Evolutionary conservation across 1,284 basidiomycete genomes (phyloP), one percentile per base, ranked within the genome.

Genomic region (Moesziomyces antarcticus): DNA sequence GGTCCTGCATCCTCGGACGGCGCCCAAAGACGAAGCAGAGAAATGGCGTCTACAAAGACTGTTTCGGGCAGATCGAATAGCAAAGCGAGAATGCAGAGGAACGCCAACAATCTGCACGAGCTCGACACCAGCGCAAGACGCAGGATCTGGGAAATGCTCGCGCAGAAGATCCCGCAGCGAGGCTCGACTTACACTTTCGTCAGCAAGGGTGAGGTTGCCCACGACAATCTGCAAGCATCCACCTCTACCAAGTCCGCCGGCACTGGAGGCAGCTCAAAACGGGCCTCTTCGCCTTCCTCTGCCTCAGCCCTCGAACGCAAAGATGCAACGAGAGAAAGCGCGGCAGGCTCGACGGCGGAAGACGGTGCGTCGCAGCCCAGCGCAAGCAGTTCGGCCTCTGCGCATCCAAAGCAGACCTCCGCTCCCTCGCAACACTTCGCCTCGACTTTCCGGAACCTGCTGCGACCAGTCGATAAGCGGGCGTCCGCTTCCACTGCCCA

Each of bases 81-180:
- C 59, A 65, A 56, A 43, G 51, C 57, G n/a, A 62, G 69, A 49
- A 3, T 48, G 30, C 61, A 60, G 4, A 47, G 62, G 14, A 49
- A 24, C 20, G 45, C 54, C 8, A 62, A 62, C 24, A 59, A 20
- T 30, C 51, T 73, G 14, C 49, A 73, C 46, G 71, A 73, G 50
- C 65, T 73, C 43, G 71, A 68, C 30, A 65, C 55, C 6, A 59
- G 33, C 21, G 71, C 71, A 4, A 49, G 71, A 20, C 53, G 71
- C 0, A 56, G 71, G 33, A 73, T 73, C 45, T 73, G 71, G 71
- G 71, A 73, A 45, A 73, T 73, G 65, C 58, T 73, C 1, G 64
- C 71, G 3, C 61, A 65, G 18, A 73, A 69, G 61, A 68, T 69
- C 37, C 61, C 71, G 24, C 65, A 73, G 30, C 71, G 71, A n/a